Evolutionary conservation across 768 basidiomycete genomes (phyloP).

Genomic region (Kwoniella sp.): DNA sequence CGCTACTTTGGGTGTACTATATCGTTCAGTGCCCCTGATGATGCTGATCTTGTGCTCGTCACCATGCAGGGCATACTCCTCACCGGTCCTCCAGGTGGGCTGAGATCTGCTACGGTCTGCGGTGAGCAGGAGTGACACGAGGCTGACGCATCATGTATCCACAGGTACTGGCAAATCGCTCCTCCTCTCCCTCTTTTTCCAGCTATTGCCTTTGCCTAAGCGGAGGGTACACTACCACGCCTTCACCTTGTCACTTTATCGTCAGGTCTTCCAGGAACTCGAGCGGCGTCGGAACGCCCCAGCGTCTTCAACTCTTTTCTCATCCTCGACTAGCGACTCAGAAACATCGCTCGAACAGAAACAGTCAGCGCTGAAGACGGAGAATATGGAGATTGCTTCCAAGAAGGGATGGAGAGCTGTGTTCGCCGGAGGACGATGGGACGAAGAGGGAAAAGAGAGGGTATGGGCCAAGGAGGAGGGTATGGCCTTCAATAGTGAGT

Average conservation of each 20-base stretch:
- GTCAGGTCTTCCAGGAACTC: slow-evolving; percentile 63
- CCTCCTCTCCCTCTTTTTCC: slow-evolving; percentile 64
- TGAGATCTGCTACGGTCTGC: not conserved
- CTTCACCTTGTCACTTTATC: slow-evolving; percentile 64
- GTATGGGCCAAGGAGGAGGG: slow-evolving; percentile 54
- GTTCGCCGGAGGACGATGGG: slow-evolving; percentile 51
- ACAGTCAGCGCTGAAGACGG: slow-evolving; percentile 14
- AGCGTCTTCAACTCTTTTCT: not conserved
- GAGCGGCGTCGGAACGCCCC: slow-evolving; percentile 46
- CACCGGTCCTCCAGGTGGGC: slow-evolving; percentile 60
- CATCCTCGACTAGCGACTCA: not conserved
- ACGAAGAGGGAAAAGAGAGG: slow-evolving; percentile 40
- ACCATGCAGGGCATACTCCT: slow-evolving; percentile 62
- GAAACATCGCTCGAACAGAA: slow-evolving; percentile 2
- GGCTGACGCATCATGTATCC: slow-evolving; percentile 12
- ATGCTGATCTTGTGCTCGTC: not conserved
- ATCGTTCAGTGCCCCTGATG: not conserved
- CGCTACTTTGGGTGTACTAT: slow-evolving; percentile 14
- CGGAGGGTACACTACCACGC: slow-evolving; percentile 65
- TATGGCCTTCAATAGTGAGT: slow-evolving; percentile 54
- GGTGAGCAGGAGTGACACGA: not conserved
- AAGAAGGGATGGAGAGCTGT: slow-evolving; percentile 54
- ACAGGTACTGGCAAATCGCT: slow-evolving; percentile 63
- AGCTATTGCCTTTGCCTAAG: slow-evolving; percentile 63
- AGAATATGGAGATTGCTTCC: slow-evolving; percentile 49